Percentiles rank a stretch among this genome's conserved stretches.
These are phyloP conservation scores for Sugiyamaella chiloensis DNA, from an alignment of 805 yeast genomes.

Conservation along the genomic window DNA sequence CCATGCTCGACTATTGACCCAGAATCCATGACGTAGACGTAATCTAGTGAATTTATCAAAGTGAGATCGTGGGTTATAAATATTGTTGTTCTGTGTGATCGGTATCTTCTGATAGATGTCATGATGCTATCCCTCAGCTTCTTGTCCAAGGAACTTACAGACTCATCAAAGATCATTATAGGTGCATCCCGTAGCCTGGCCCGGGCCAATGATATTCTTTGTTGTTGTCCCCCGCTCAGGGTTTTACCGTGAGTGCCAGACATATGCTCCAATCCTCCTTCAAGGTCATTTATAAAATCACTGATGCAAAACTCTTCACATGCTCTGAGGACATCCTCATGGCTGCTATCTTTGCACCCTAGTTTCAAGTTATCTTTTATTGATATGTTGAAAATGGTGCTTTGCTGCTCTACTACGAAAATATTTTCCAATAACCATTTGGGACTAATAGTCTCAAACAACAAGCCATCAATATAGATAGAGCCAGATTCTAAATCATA, in stretches of 20 bases:
- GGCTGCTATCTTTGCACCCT: conserved; percentile 38
- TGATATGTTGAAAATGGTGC: conserved; percentile 62
- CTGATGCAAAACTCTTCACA: conserved; percentile 51
- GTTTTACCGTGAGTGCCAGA: conserved; percentile 46
- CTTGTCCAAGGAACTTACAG: conserved; percentile 75
- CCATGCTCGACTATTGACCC: no score
- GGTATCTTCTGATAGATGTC: conserved; percentile 52
- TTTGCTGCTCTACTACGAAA: conserved; percentile 70
- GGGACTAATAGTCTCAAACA: conserved; percentile 42
- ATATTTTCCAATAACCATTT: conserved; percentile 60
- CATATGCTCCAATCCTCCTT: conserved; percentile 53
- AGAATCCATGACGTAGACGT: conserved; percentile 53
- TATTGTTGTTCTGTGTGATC: conserved; percentile 71
- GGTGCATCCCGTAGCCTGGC: conserved; percentile 73
- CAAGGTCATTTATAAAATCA: conserved; percentile 46
- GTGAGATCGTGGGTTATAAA: conserved; percentile 74
- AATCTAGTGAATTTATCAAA: conserved; percentile 56
- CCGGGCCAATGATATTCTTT: conserved; percentile 78
- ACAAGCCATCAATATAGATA: conserved; percentile 54
- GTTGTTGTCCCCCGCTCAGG: conserved; percentile 90
- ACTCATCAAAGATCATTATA: conserved; percentile 79
- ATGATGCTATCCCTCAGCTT: conserved; percentile 45
- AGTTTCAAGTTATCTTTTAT: conserved; percentile 60
- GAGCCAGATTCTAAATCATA: conserved; percentile 54
- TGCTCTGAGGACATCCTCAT: conserved; percentile 41